Percentiles rank a stretch among this genome's conserved stretches.
Conservation (phyloP, 2,329 filamentous ascomycete genomes). For the Cadophora sp. region DNA sequence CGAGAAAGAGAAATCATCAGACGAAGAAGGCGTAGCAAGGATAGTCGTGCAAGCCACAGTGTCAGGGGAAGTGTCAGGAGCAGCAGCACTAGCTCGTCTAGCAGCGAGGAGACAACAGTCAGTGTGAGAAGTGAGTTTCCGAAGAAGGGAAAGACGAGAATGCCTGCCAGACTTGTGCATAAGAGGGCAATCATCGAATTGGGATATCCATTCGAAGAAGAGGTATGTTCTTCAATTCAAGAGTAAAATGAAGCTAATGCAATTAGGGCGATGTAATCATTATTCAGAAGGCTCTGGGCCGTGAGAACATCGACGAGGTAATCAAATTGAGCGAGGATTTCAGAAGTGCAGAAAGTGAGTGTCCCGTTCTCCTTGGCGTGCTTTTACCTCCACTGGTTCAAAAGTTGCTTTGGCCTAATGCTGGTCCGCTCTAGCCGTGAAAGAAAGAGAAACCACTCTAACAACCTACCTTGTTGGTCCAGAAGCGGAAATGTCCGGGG, state of each 20-base stretch:
- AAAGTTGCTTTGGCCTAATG: constrained; percentile 27
- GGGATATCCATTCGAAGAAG: constrained; percentile 85
- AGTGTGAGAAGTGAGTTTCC: constrained; percentile 69
- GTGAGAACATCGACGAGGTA: constrained; percentile 90
- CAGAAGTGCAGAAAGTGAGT: constrained; percentile 58
- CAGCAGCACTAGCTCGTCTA: constrained; percentile 53
- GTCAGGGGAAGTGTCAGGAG: constrained; percentile 42
- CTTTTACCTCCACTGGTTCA: neutral
- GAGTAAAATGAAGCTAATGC: constrained; percentile 42
- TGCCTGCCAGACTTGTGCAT: constrained; percentile 81
- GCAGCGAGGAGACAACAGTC: constrained; percentile 50
- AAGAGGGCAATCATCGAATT: constrained; percentile 82
- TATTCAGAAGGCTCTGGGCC: constrained; percentile 83
- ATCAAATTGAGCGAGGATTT: constrained; percentile 84
- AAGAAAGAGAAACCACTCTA: constrained; percentile 32
- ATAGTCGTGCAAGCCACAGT: constrained; percentile 37
- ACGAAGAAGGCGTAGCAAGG: constrained; percentile 47
- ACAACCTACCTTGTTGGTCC: constrained; percentile 36
- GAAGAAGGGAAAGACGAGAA: constrained; percentile 87
- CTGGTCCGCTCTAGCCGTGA: constrained; percentile 20
- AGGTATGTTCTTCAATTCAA: constrained; percentile 60
- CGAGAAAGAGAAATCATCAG: constrained; percentile 67
- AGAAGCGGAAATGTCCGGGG: constrained; percentile 45
- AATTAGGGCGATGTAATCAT: constrained; percentile 78
- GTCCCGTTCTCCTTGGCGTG: neutral